Evolutionary conservation across 192 early-diverging fungal genomes (phyloP).

Genomic region (Cladochytrium replicatum): DNA sequence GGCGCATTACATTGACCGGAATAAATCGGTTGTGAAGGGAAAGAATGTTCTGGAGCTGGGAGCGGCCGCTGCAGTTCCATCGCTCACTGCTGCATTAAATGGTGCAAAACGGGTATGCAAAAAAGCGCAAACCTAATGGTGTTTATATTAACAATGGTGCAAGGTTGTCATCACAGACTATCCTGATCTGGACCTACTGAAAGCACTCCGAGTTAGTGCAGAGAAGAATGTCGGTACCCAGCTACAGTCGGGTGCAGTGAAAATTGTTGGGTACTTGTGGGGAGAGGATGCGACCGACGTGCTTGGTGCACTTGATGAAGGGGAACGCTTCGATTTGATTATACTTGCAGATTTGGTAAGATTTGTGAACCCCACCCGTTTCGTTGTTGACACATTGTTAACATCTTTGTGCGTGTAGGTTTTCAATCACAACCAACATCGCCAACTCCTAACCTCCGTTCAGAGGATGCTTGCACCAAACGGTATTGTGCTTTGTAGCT

Average conservation of each 20-base stretch:
- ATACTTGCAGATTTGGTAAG: slow-evolving; percentile 59
- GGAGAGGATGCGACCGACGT: slow-evolving; percentile 39
- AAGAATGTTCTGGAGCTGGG: slow-evolving; percentile 75
- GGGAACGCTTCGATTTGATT: slow-evolving; percentile 60
- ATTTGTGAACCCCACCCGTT: neutral
- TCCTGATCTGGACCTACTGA: slow-evolving; percentile 64
- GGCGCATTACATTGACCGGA: slow-evolving; percentile 65
- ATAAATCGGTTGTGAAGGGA: slow-evolving; percentile 42
- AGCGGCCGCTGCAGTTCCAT: slow-evolving; percentile 75
- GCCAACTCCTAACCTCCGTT: slow-evolving; percentile 60
- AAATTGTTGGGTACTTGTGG: slow-evolving; percentile 69
- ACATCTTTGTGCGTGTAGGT: too few relatives aligned
- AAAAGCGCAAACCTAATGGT: too few relatives aligned
- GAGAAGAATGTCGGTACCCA: slow-evolving; percentile 33
- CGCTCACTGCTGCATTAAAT: slow-evolving; percentile 58
- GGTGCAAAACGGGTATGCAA: slow-evolving; percentile 54
- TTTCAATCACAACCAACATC: slow-evolving; percentile 86
- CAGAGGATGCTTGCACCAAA: slow-evolving; percentile 43
- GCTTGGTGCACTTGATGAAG: slow-evolving; percentile 9
- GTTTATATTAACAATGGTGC: slow-evolving; percentile 11
- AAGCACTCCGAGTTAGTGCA: slow-evolving; percentile 65
- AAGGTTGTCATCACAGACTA: slow-evolving; percentile 64
- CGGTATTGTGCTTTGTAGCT: slow-evolving; percentile 61
- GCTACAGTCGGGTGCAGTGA: slow-evolving; percentile 27
- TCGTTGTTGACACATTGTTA: slow-evolving; percentile 20